phyloP scores from a whole-genome alignment of 805 yeast species.

The Candida quercuum region DNA sequence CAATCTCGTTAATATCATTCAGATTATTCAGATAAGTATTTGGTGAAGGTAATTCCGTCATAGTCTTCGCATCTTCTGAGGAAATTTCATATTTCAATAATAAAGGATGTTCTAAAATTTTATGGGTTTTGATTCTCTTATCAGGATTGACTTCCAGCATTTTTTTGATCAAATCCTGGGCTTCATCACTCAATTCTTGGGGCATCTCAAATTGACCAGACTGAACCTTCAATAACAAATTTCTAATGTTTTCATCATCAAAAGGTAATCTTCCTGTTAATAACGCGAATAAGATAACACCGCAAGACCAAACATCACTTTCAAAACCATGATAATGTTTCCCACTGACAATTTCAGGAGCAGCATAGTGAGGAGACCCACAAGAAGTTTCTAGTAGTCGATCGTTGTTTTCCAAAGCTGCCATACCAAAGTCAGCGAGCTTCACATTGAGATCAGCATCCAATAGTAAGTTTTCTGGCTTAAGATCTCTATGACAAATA shows the following conservation, averaged over 20 bases:
- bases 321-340: conserved; percentile 78
- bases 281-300: conserved; percentile 73
- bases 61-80: conserved; percentile 17
- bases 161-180: conserved; percentile 56
- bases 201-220: conserved; percentile 76
- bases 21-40: conserved; percentile 22
- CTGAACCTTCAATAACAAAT: conserved; percentile 67
- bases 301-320: conserved; percentile 87
- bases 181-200: conserved; percentile 52
- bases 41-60: conserved; percentile 27
- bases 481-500: conserved; percentile 76
- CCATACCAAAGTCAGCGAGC: conserved; percentile 88
- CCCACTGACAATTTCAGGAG: conserved; percentile 82
- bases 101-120: conserved; percentile 72
- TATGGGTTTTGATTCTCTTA: conserved; percentile 62
- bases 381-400: conserved; percentile 73
- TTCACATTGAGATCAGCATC: conserved; percentile 66
- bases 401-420: conserved; percentile 71
- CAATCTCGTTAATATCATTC: conserved; percentile 44
- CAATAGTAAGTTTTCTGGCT: conserved; percentile 71
- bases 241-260: conserved; percentile 76
- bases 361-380: conserved; percentile 87
- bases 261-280: conserved; percentile 79
- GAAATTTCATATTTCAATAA: conserved; percentile 53
- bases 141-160: conserved; percentile 71